phyloP scores from a whole-genome alignment of 108 stramenopile genomes.

The Fistulifera pelliculosa region DNA sequence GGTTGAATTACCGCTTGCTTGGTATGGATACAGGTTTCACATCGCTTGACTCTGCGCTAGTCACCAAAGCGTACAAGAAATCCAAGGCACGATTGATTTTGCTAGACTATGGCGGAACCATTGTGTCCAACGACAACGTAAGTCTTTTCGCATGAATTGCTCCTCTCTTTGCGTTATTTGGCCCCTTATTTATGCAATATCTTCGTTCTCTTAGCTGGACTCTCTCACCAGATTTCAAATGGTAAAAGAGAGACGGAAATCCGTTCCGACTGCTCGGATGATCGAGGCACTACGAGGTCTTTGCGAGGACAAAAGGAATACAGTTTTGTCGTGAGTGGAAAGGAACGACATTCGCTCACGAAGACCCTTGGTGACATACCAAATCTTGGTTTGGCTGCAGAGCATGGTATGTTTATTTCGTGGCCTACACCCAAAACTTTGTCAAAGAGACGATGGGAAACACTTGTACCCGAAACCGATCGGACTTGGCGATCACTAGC shows the following conservation, averaged over 20 bases:
- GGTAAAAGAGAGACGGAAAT: constrained; percentile 82
- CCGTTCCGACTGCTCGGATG: constrained; percentile 52
- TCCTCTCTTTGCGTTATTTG: neutral
- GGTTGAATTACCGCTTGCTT: constrained; percentile 89
- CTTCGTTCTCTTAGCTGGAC: constrained; percentile 39
- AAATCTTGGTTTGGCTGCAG: constrained; percentile 81
- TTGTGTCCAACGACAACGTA: constrained; percentile 88
- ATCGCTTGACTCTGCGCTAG: constrained; percentile 53
- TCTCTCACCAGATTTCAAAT: constrained; percentile 79
- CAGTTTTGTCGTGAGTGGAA: constrained; percentile 89
- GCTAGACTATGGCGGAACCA: constrained; percentile 95
- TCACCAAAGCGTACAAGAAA: constrained; percentile 68
- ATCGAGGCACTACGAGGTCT: constrained; percentile 69
- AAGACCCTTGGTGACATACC: constrained; percentile 71
- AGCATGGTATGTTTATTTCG: constrained; percentile 91
- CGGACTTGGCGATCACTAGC: constrained; percentile 78
- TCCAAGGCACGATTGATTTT: constrained; percentile 79
- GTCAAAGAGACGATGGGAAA: constrained; percentile 65
- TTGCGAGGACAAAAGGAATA: constrained; percentile 76
- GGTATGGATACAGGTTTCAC: constrained; percentile 77
- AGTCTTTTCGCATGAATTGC: constrained; percentile 19
- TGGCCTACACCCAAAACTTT: constrained; percentile 64
- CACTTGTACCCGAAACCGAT: constrained; percentile 85
- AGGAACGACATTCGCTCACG: constrained; percentile 75
- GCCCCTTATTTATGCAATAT: neutral